Evolutionary conservation across 805 yeast species (phyloP).

Genomic region (Diddensiella transvaalensis): DNA sequence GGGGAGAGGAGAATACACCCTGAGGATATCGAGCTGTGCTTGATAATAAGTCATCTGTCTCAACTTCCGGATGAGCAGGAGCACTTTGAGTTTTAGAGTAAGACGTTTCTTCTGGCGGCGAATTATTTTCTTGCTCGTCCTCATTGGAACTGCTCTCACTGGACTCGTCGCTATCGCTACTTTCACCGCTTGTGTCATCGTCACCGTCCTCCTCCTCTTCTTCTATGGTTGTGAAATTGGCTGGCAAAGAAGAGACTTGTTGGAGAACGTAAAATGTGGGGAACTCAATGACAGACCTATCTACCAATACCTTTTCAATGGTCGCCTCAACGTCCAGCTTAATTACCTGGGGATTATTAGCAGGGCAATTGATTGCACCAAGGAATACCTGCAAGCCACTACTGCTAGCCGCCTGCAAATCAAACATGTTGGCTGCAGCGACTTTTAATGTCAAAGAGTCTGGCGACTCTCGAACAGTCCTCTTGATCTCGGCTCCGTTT

Average conservation of each 20-base stretch:
- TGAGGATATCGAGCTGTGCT: no score
- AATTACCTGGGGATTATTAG: constrained; percentile 13
- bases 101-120: constrained; percentile 67
- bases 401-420: background rate
- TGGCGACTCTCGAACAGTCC: constrained; percentile 4
- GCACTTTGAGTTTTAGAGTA: constrained; percentile 49
- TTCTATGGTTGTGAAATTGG: constrained; percentile 5
- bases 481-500: constrained; percentile 26
- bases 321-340: constrained; percentile 23
- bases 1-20: no score
- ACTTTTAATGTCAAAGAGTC: constrained; percentile 2
- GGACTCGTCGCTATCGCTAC: constrained; percentile 11
- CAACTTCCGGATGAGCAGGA: background rate
- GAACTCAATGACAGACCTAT: constrained; percentile 66
- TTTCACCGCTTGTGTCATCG: constrained; percentile 14
- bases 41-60: no score
- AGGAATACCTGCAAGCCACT: background rate
- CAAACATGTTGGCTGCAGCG: constrained; percentile 14
- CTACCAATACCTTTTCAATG: constrained; percentile 50
- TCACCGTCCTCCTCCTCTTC: constrained; percentile 18
- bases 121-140: constrained; percentile 34
- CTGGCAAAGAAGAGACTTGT: background rate
- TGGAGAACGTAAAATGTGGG: constrained; percentile 52
- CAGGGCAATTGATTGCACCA: constrained; percentile 13
- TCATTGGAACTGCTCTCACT: constrained; percentile 25